Conservation (phyloP, 2,329 filamentous ascomycete genomes). For the Pseudogymnoascus sp. region DNA sequence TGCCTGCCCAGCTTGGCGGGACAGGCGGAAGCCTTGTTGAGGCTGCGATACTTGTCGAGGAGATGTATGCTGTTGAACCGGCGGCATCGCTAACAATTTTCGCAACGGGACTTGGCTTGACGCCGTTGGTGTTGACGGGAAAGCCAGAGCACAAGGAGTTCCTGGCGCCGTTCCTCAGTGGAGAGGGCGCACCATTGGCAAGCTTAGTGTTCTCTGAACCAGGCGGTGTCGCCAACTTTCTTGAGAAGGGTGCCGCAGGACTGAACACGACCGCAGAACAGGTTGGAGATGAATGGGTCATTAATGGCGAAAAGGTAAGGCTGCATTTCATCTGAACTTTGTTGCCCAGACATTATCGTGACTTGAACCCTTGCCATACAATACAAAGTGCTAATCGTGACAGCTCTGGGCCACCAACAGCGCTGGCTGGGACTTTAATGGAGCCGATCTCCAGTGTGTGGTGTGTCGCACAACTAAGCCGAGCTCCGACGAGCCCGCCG, state of each 20-base stretch:
- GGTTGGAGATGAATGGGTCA: conserved; percentile 42
- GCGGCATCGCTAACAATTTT: conserved; percentile 41
- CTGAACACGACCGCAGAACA: conserved; percentile 39
- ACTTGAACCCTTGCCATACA: neutral
- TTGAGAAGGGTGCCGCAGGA: conserved; percentile 40
- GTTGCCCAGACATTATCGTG: neutral
- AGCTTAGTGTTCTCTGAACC: conserved; percentile 45
- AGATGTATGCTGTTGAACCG: conserved; percentile 43
- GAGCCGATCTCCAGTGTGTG: conserved; percentile 43
- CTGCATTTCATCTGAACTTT: neutral
- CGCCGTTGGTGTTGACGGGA: conserved; percentile 39
- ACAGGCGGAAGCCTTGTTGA: conserved; percentile 36
- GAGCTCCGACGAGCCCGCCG: conserved; percentile 23
- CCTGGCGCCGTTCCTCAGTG: conserved; percentile 38
- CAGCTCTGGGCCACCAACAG: conserved; percentile 47
- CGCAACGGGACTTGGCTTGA: conserved; percentile 42
- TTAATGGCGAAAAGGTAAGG: conserved; percentile 44
- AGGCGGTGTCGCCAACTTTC: conserved; percentile 39
- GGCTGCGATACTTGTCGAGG: conserved; percentile 42
- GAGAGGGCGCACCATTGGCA: conserved; percentile 38
- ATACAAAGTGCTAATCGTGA: neutral
- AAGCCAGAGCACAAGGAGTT: conserved; percentile 33
- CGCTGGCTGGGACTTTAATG: conserved; percentile 43
- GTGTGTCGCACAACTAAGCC: conserved; percentile 36
- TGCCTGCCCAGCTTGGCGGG: conserved; percentile 39